phyloP scores from a whole-genome alignment of 2,329 filamentous ascomycete genomes.

The Fusarium pseudocircinatum region DNA sequence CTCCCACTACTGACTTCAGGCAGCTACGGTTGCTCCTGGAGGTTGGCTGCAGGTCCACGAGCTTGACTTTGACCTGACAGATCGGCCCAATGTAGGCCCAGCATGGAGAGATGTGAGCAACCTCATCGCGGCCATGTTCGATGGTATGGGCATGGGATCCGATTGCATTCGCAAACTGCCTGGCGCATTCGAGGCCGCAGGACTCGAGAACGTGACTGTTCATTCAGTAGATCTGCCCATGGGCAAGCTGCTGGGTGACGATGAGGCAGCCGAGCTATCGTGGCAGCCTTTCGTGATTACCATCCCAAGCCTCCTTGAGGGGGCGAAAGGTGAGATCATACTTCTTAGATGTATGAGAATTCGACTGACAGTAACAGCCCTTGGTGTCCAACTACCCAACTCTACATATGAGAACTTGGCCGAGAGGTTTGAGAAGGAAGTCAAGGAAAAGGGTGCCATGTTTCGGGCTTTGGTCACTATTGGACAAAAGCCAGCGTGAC shows the following conservation, averaged over 20 bases:
- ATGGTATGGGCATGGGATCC: constrained; percentile 6
- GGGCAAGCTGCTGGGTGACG: constrained; percentile 2
- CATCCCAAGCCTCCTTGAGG: neutral
- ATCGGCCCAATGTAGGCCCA: neutral
- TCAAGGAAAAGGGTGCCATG: neutral
- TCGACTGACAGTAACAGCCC: neutral
- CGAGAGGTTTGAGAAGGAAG: constrained; percentile 19
- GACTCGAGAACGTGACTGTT: neutral
- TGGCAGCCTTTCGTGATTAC: constrained; percentile 10
- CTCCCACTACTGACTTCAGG: rapidly evolving
- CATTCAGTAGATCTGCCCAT: constrained; percentile 5
- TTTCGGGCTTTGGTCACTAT: neutral
- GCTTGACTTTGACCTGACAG: constrained; percentile 1
- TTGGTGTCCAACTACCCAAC: neutral
- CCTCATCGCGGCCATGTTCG: constrained; percentile 1
- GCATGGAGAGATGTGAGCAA: constrained; percentile 5
- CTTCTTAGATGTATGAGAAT: rapidly evolving
- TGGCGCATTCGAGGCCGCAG: neutral
- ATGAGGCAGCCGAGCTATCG: neutral
- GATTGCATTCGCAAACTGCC: neutral
- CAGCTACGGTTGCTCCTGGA: constrained; percentile 8
- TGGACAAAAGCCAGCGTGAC: constrained; percentile 1
- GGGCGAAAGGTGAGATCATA: neutral
- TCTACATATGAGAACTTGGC: neutral
- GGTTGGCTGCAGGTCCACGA: constrained; percentile 23